phyloP scores from a whole-genome alignment of 345 rosid species.

The Ailanthus altissimus region DNA sequence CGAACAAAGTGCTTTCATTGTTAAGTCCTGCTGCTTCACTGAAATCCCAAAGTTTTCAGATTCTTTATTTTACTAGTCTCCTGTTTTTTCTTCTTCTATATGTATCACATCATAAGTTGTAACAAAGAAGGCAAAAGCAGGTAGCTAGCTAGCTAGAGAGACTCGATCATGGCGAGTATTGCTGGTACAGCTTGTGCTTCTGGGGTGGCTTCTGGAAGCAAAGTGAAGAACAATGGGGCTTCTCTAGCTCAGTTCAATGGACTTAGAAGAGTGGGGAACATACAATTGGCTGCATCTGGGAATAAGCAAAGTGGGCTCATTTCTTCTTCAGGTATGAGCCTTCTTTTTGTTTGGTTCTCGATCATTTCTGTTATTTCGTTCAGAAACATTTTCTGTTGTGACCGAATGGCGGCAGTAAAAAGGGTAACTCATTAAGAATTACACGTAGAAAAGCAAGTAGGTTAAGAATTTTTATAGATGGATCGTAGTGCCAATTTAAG shows the following conservation, averaged over 20 bases:
- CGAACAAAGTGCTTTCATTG: slow-evolving; percentile 24
- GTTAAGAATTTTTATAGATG: too few species aligned
- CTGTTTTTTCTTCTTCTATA: not conserved
- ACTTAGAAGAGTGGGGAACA: slow-evolving; percentile 34
- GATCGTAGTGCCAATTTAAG: too few species aligned
- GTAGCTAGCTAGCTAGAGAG: not conserved
- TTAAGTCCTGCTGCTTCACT: slow-evolving; percentile 28
- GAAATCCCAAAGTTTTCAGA: slow-evolving; percentile 34
- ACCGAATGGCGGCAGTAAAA: not conserved
- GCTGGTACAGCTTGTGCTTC: slow-evolving; percentile 35
- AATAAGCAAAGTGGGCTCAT: slow-evolving; percentile 21
- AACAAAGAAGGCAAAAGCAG: not conserved
- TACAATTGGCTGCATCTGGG: slow-evolving; percentile 29
- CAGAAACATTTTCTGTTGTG: not conserved
- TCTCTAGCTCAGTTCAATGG: slow-evolving; percentile 43
- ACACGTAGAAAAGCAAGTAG: too few species aligned
- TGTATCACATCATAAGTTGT: not conserved
- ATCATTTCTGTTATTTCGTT: not conserved
- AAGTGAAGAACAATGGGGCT: slow-evolving; percentile 32
- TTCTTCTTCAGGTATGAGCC: slow-evolving; percentile 35
- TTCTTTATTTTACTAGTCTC: not conserved
- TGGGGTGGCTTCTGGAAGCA: slow-evolving; percentile 28
- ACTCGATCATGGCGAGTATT: slow-evolving; percentile 42
- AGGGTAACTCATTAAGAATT: not conserved
- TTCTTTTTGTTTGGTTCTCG: not conserved